Percentiles rank a stretch among this genome's conserved stretches.
These are phyloP conservation scores for Dactylorhiza incarnata DNA, from an alignment of 106 monocot species.

Conservation along the genomic window DNA sequence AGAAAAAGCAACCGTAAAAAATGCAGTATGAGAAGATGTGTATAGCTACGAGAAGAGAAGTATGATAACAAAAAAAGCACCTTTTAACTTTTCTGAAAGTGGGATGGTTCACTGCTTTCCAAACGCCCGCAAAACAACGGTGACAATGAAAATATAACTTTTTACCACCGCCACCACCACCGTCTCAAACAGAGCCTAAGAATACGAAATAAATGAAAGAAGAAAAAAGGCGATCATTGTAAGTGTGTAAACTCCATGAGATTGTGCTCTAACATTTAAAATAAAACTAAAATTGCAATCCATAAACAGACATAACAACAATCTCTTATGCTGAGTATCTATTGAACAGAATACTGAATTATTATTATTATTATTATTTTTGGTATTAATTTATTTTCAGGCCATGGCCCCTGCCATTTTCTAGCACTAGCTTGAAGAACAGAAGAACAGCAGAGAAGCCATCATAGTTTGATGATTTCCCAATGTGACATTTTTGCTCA, in stretches of 20 bases:
- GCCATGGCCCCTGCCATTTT: slow-evolving; percentile 57
- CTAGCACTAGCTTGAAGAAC: slow-evolving; percentile 40
- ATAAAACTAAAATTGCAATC: no score
- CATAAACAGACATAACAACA: background rate
- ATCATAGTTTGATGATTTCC: background rate
- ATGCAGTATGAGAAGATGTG: no score
- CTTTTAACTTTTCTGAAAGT: background rate
- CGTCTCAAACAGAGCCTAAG: no score
- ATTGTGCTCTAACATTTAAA: no score
- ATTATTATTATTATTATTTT: no score
- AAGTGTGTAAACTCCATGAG: no score
- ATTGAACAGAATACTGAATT: no score
- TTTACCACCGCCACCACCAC: background rate
- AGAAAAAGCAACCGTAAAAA: no score
- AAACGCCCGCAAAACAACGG: no score
- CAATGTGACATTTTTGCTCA: background rate
- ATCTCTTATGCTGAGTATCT: background rate
- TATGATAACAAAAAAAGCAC: background rate
- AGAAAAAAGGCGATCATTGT: no score
- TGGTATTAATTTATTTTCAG: slow-evolving; percentile 29
- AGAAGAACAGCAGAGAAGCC: background rate
- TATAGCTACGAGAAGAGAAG: background rate
- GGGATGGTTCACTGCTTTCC: no score
- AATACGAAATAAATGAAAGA: no score
- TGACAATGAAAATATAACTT: background rate